A percentile compares a stretch with the other conserved stretches of the same genome.
These are phyloP conservation scores for Marasmius tenuissimus DNA, from an alignment of 1,284 basidiomycete genomes.

Conservation along the genomic window DNA sequence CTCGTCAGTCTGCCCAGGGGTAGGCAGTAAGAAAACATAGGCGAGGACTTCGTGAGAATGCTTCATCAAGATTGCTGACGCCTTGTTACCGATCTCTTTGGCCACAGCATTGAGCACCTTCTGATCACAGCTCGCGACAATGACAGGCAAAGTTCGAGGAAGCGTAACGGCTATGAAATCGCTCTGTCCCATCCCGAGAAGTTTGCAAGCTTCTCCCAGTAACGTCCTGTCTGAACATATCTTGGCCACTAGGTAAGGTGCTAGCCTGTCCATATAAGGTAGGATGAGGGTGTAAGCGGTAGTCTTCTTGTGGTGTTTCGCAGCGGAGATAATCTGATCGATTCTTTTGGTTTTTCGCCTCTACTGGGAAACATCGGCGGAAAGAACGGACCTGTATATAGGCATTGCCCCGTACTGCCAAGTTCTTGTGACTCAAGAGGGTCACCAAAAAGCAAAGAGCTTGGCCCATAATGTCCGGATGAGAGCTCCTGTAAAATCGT, in stretches of 20 bases:
- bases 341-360: neutral
- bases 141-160: conserved; percentile 63
- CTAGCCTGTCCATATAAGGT: conserved; percentile 71
- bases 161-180: conserved; percentile 75
- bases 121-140: conserved; percentile 67
- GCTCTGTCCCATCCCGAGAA: conserved; percentile 52
- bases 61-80: conserved; percentile 62
- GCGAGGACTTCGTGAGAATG: conserved; percentile 70
- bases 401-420: conserved; percentile 68
- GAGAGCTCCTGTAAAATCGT: conserved; percentile 32
- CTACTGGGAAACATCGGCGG: conserved; percentile 10
- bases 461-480: conserved; percentile 54
- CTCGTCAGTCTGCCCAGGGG: conserved; percentile 49
- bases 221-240: conserved; percentile 59
- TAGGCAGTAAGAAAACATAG: conserved; percentile 65
- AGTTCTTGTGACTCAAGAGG: conserved; percentile 67
- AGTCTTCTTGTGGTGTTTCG: conserved; percentile 61
- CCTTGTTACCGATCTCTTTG: conserved; percentile 41
- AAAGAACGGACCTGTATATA: conserved; percentile 57
- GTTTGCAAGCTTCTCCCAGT: conserved; percentile 61
- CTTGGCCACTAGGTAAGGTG: conserved; percentile 64
- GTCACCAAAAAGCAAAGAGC: conserved; percentile 67
- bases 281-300: conserved; percentile 64
- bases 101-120: conserved; percentile 45
- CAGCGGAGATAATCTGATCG: conserved; percentile 58